phyloP scores from a whole-genome alignment of 805 yeast genomes.

The Yarrowia phangngaensis region DNA sequence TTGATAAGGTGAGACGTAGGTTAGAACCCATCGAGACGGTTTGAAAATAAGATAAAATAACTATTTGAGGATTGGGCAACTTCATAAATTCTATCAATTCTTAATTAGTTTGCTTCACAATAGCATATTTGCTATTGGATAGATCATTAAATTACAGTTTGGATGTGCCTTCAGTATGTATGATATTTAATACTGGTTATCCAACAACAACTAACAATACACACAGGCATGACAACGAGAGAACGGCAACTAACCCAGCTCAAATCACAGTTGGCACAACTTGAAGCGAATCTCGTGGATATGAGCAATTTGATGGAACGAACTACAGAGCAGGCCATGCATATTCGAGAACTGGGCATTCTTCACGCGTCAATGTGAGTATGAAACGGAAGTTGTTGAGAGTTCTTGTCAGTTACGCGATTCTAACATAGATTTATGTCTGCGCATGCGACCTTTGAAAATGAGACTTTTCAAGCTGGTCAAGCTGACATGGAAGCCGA shows the following conservation, averaged over 20 bases:
- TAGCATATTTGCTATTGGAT: too few relatives aligned
- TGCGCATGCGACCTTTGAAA: constrained; percentile 18
- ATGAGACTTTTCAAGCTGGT: constrained; percentile 13
- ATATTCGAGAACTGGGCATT: constrained; percentile 52
- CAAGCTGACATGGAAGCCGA: constrained; percentile 21
- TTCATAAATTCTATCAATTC: too few relatives aligned
- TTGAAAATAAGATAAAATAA: neutral
- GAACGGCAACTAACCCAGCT: constrained; percentile 49
- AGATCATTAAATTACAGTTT: too few relatives aligned
- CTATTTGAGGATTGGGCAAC: too few relatives aligned
- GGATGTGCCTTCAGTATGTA: too few relatives aligned
- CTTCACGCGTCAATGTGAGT: constrained; percentile 54
- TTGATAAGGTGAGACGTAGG: constrained; percentile 18
- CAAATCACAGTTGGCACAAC: constrained; percentile 51
- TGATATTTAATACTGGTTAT: neutral
- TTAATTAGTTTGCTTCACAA: too few relatives aligned
- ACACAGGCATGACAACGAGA: constrained; percentile 34
- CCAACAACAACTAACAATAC: constrained; percentile 7
- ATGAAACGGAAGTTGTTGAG: neutral
- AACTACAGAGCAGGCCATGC: constrained; percentile 51
- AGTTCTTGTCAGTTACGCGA: neutral
- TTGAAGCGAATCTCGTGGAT: constrained; percentile 55
- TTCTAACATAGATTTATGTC: constrained; percentile 20
- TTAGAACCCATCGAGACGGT: neutral
- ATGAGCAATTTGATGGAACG: constrained; percentile 50